Evolutionary conservation across 106 monocot species (phyloP).

Genomic region (Triglochin maritima): DNA sequence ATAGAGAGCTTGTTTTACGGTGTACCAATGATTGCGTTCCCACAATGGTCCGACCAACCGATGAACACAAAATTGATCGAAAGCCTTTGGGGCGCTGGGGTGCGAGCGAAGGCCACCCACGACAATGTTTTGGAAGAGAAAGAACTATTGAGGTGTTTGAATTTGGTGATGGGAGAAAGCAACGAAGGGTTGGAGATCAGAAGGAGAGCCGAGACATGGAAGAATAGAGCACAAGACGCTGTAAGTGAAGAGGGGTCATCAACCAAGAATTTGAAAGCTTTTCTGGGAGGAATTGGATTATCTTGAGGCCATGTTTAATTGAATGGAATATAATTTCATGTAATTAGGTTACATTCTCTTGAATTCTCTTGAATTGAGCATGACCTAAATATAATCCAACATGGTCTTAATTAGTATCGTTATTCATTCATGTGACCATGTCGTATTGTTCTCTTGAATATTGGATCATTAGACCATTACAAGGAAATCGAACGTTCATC

Average conservation of each 20-base stretch:
- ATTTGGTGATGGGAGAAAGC: conserved; percentile 8
- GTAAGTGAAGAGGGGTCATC: conserved; percentile 11
- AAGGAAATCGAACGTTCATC: too few species aligned
- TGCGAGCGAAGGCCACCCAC: conserved; percentile 7
- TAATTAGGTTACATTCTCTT: too few species aligned
- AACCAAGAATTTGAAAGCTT: conserved; percentile 9
- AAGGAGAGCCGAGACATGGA: conserved; percentile 4
- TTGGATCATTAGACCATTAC: too few species aligned
- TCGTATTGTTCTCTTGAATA: too few species aligned
- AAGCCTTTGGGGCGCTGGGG: conserved; percentile 9
- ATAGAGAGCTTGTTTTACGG: conserved; percentile 21
- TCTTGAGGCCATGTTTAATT: background rate
- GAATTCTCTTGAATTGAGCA: too few species aligned
- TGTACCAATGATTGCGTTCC: conserved; percentile 30
- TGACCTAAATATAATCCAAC: too few species aligned
- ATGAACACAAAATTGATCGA: conserved; percentile 16
- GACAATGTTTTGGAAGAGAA: conserved; percentile 5
- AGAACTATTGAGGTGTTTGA: conserved; percentile 15
- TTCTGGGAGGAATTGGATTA: background rate
- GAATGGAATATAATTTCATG: too few species aligned
- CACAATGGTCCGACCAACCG: conserved; percentile 14
- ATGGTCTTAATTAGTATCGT: too few species aligned
- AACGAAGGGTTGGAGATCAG: conserved; percentile 5
- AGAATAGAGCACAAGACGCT: background rate
- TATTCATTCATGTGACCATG: too few species aligned